Evolutionary conservation across 768 basidiomycete genomes (phyloP).

Genomic region (Mycena polygramma): DNA sequence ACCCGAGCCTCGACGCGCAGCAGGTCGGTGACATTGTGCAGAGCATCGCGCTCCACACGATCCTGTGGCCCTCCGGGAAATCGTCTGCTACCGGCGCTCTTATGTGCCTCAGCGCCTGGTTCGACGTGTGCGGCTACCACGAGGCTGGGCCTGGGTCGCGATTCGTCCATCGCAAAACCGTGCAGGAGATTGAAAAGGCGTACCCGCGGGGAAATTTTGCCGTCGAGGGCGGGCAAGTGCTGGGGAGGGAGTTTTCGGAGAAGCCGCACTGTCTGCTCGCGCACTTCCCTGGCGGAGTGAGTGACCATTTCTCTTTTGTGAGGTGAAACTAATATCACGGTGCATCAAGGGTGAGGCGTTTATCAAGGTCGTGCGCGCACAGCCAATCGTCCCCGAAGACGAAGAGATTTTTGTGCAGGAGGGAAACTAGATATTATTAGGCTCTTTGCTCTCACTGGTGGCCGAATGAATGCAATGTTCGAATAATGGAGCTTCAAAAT

Average conservation of each 20-base stretch:
- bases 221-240: slow-evolving; percentile 17
- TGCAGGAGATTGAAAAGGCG: slow-evolving; percentile 39
- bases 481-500: background rate
- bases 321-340: background rate
- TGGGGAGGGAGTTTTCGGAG: slow-evolving; percentile 25
- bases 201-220: slow-evolving; percentile 30
- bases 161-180: slow-evolving; percentile 31
- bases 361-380: background rate
- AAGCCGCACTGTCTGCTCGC: slow-evolving; percentile 36
- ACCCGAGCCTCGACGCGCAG: background rate
- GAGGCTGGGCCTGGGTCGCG: slow-evolving; percentile 26
- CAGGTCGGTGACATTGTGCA: slow-evolving; percentile 5
- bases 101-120: slow-evolving; percentile 31
- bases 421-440: background rate
- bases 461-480: background rate
- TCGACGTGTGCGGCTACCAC: slow-evolving; percentile 38
- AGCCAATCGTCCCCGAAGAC: slow-evolving; percentile 10
- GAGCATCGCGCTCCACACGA: background rate
- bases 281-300: slow-evolving; percentile 30
- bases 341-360: slow-evolving; percentile 2
- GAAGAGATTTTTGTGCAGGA: background rate
- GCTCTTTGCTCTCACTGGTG: too few relatives aligned
- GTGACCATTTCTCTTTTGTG: background rate
- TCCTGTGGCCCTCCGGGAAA: background rate
- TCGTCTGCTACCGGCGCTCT: slow-evolving; percentile 23